Conservation (phyloP, 2,329 filamentous ascomycete genomes). For the Clarireedia paspali region DNA sequence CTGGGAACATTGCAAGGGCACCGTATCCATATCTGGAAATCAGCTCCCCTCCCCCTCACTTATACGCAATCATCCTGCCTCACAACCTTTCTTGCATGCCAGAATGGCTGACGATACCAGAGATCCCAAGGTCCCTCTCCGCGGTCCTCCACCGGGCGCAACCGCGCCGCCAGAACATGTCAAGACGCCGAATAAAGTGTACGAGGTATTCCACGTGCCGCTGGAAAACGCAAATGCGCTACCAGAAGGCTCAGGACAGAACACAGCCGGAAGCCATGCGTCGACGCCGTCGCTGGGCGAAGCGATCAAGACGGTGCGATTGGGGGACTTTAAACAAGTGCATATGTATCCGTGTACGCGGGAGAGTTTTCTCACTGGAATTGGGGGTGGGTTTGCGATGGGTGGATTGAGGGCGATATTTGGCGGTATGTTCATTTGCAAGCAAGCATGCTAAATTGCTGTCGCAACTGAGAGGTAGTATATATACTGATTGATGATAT, state of each 20-base stretch:
- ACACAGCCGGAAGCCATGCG: conserved; percentile 25
- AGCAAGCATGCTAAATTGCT: not conserved
- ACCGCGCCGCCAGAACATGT: conserved; percentile 31
- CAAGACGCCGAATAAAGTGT: conserved; percentile 30
- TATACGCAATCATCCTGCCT: not conserved
- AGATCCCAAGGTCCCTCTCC: conserved; percentile 21
- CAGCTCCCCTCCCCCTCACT: conserved; percentile 2
- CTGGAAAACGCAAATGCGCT: conserved; percentile 27
- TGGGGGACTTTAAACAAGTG: conserved; percentile 62
- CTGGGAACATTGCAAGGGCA: too few relatives aligned
- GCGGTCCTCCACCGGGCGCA: conserved; percentile 30
- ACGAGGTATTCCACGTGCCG: conserved; percentile 33
- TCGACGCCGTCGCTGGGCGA: conserved; percentile 43
- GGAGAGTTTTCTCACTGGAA: conserved; percentile 75
- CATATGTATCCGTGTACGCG: conserved; percentile 78
- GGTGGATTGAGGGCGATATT: conserved; percentile 69
- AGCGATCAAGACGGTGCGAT: conserved; percentile 58
- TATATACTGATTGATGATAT: not conserved
- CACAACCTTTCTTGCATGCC: not conserved
- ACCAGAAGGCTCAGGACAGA: conserved; percentile 28
- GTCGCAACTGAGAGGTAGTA: not conserved
- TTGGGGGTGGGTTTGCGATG: conserved; percentile 67
- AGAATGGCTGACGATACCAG: conserved; percentile 31
- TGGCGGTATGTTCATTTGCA: conserved; percentile 48
- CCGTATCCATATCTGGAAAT: not conserved